Base-by-base conservation (phyloP, 78 protist genomes). In the Isochrysis galbana region DNA sequence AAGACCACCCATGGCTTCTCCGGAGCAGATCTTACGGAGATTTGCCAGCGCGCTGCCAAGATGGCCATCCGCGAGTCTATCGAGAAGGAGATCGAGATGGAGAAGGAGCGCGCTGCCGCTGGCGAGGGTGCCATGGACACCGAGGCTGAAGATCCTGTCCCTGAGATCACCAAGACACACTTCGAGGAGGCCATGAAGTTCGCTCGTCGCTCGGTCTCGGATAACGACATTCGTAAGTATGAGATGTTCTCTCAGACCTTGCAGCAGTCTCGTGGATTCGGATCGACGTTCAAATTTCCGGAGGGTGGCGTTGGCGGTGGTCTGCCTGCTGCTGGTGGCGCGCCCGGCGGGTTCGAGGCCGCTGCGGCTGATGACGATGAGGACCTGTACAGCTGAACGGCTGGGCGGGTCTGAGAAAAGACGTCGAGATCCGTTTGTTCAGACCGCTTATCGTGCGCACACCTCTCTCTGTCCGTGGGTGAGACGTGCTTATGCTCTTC, bases 21-120 rank as follows among this genome's bases (percentile, higher is more conserved):
- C 47, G 99, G 99, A 77, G 99, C 99, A 47, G 99, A 99, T 86
- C 69, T 99, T 36, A 95, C 99, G 61, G 99, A 94, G 88, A 98
- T 99, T 96, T 98, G 99, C 97, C 99, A 99, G 95, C 95, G 98
- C 51, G 98, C 99, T 10, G 88, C 90, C 95, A 98, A 99, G 96
- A 90, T 98, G 38, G 99, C 99, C 88, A 98, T 99, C 93, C 96
- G 99, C 87, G 99, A 98, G 95, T 42, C 95, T 17, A 99, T 99
- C 93, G 98, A 94, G 90, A 51, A 47, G 38, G 78, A 80, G 93
- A 69, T 51, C 42, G 91, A 92, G 94, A 41, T 44, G 91, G 96
- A 94, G 98, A 55, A 47, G 90, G 54, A 34, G 91, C 89, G 55
- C 45, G 90, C 61, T 32, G 93, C 93, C 26, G 96, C 95, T 21